A percentile compares a stretch with the other conserved stretches of the same genome.
These are phyloP conservation scores for Phoma sp. DNA, from an alignment of 2,329 filamentous ascomycete genomes.

Conservation along the genomic window DNA sequence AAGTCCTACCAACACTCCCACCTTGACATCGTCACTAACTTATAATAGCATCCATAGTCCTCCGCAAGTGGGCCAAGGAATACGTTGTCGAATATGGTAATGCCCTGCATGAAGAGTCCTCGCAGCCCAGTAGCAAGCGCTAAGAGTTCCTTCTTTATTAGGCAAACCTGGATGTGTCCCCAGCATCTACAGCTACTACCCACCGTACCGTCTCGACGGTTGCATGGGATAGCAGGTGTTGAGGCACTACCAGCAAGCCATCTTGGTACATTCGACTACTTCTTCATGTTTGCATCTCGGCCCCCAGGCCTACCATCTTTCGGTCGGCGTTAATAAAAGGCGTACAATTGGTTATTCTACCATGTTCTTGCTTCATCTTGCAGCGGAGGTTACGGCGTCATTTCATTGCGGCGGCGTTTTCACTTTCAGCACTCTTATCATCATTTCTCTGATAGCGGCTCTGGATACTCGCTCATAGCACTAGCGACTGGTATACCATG, in stretches of 20 bases:
- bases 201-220: conserved; percentile 1
- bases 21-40: conserved; percentile 18
- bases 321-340: conserved; percentile 48
- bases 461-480: conserved; percentile 46
- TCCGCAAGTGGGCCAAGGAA: conserved; percentile 92
- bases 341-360: conserved; percentile 39
- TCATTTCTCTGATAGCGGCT: conserved; percentile 47
- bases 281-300: conserved; percentile 48
- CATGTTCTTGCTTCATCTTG: conserved; percentile 35
- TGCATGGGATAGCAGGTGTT: not conserved
- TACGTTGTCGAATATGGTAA: conserved; percentile 52
- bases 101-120: conserved; percentile 34
- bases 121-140: conserved; percentile 33
- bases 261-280: conserved; percentile 18
- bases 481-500: conserved; percentile 41
- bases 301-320: conserved; percentile 28
- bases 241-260: conserved; percentile 15
- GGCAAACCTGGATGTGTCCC: conserved; percentile 25
- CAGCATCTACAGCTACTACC: conserved; percentile 18
- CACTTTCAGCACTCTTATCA: conserved; percentile 36
- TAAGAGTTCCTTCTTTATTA: conserved; percentile 29
- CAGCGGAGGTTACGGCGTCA: conserved; percentile 38
- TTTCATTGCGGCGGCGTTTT: conserved; percentile 36
- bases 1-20: conserved; percentile 46
- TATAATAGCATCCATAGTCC: conserved; percentile 80